Base-by-base conservation (phyloP, 208 protist species). In the Crithidia thermophila region DNA sequence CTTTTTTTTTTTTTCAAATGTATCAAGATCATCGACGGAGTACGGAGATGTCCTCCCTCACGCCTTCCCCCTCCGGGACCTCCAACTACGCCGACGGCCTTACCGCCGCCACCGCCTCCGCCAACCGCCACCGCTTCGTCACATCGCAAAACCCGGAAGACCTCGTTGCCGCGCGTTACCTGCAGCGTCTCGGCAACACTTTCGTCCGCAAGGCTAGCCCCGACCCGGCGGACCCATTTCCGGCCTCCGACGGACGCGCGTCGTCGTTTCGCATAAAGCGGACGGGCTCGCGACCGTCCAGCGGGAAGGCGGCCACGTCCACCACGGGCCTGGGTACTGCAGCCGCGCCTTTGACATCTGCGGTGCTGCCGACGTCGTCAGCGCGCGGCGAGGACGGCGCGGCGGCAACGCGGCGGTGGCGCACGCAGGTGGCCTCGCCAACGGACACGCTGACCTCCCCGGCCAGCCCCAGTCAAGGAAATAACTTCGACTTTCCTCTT, bases 131-230 rank as follows among this genome's bases (percentile, higher is more conserved):
- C 21, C 42, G 53, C 23, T 39, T 49, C 5, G 10, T 4, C 33
- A 40, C 45, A 14, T 43, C 53, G 13, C 33, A 63, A 34, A 37
- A 63, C 36, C 61, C 61, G 4, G 69, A 75, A 39, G 69, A 65
- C 34, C 21, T 55, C 6, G 59, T 75, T 18, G 53, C 69, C 6
- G 55, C 61, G 4, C 69, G 69, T 16, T 69, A 75, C 55, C 53
- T 75, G 5, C 52, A 75, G 33, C 69, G 55, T 8, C 69, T 75
- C 37, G 69, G 69, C 23, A 69, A 69, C 45, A 59, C 55, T 4
- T 36, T 75, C 33, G 59, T 75, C 14, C 40, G 69, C 0, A 36
- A 46, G 5, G 28, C 61, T n/a, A 46, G 31, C 33, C 55, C 23
- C 2, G 42, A 23, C 13, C 16, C 18, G 6, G 18, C 14, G 7